Evolutionary conservation across 2,329 filamentous ascomycete species (phyloP), one percentile per base, ranked within the genome.

Genomic region (Monilinia fructicola): DNA sequence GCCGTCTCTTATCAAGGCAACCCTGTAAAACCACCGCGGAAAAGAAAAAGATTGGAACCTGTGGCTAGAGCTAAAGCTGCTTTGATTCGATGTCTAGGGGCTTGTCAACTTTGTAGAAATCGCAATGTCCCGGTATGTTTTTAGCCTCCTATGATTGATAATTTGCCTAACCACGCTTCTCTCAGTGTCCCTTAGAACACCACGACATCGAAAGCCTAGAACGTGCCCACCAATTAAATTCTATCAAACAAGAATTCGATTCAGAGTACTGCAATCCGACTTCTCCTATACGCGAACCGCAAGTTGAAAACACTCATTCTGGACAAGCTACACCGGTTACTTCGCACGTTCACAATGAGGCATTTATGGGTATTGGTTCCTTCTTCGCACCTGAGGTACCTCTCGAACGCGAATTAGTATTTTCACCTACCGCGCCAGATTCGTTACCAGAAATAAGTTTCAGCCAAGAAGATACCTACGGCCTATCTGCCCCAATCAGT

Each of bases 171-270:
- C 16, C 38, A 21, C n/a, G 14, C 56, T 31, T 16, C 26, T 14
- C 44, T 18, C 60, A 74, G 73, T 76, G 74, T 62, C 71, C 71
- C 21, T 64, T 75, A 23, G 68, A 74, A 28, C 74, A 76, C 65
- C 73, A 75, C 56, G 74, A 76, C 44, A 70, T 73, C 26, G 65
- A 62, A 12, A 67, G 44, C n/a, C 71, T 76, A n/a, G 67, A 73
- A 63, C 60, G 12, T 26, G 58, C 68, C 7, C 66, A 63, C 11
- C 64, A 60, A 48, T 48, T 65, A 18, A 61, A 44, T 60, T 61
- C 40, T 52, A 62, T 18, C 14, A 26, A 35, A 50, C 58, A 52
- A 61, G 58, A 50, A 61, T 9, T 9, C 28, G 44, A 61, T 14
- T 61, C 31, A 21, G 44, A 38, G 21, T 26, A 4, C 31, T 38